Base-by-base conservation (phyloP, 2,329 filamentous ascomycete genomes). In the Metarhizium rileyi region DNA sequence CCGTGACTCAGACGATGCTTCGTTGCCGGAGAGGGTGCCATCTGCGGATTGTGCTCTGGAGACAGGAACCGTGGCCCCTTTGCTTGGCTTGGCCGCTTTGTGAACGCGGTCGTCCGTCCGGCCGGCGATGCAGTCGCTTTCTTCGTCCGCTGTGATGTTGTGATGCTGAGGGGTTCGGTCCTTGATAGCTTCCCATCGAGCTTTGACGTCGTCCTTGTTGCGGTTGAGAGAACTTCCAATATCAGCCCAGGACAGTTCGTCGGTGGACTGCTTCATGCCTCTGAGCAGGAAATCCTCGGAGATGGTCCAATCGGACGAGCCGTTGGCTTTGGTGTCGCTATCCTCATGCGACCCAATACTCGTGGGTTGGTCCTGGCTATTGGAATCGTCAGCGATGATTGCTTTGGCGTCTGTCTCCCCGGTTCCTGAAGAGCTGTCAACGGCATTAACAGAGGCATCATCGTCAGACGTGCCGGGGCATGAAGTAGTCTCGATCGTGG, bases 271-370 rank as follows among this genome's bases (percentile, higher is more conserved):
- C 49, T 67, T 70, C 63, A 70, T 66, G 35, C 60, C 58, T 2
- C 59, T 50, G 6, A 70, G 60, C 4, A 66, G 52, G 10, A 54
- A 52, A 46, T 70, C 66, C 25, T 70, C 62, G 0, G 68, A 69
- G 8, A 63, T 46, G 9, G 63, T 59, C 67, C 67, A 69, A 4
- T 27, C 51, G 4, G 49, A 47, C 25, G 28, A 16, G 22, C 41
- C 36, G n/a, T 40, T 22, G 36, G 7, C 36, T 16, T 36, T 16
- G 33, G 7, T 36, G n/a, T 36, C n/a, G 33, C 10, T 6, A 16
- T 18, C 14, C 1, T 4, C 33, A 16, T 36, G n/a, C n/a, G n/a
- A n/a, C n/a, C n/a, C n/a, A n/a, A n/a, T n/a, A n/a, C n/a, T n/a
- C n/a, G n/a, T n/a, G n/a, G n/a, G n/a, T n/a, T n/a, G n/a, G n/a